Percentiles rank a stretch among this genome's conserved stretches.
phyloP scores from a whole-genome alignment of 805 yeast genomes.

The Wickerhamomyces tratensis region DNA sequence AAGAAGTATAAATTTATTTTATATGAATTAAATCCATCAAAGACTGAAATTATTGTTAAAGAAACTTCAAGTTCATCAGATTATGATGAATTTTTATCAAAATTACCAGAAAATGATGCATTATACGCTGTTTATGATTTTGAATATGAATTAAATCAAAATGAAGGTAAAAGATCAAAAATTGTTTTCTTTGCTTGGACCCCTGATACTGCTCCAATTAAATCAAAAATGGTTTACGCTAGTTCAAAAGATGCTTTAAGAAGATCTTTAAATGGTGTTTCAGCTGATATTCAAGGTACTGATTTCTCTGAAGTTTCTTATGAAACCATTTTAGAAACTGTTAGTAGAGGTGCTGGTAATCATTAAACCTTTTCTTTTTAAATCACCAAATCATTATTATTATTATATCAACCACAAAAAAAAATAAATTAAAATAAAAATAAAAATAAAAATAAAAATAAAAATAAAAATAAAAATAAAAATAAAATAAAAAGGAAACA shows the following conservation, averaged over 20 bases:
- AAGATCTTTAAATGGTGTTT: constrained; percentile 91
- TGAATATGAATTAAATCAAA: constrained; percentile 81
- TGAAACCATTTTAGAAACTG: constrained; percentile 86
- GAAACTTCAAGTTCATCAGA: constrained; percentile 65
- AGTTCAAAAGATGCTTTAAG: constrained; percentile 97
- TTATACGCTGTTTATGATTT: constrained; percentile 95
- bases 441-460: no score
- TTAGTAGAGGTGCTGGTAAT: constrained; percentile 70
- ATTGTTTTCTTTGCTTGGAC: constrained; percentile 80
- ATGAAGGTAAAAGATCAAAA: constrained; percentile 90
- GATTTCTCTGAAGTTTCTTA: constrained; percentile 95
- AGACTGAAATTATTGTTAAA: constrained; percentile 87
- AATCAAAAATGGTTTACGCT: constrained; percentile 97
- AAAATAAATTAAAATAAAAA: no score
- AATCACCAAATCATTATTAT: no score
- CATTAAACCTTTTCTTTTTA: no score
- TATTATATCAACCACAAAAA: no score
- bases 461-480: no score
- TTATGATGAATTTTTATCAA: constrained; percentile 80
- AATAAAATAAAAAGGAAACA: no score
- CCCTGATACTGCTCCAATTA: constrained; percentile 94
- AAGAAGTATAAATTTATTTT: constrained; percentile 80
- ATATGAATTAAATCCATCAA: constrained; percentile 70
- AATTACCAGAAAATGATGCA: constrained; percentile 93
- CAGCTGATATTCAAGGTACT: constrained; percentile 95